Evolutionary conservation across 306 rosid genomes (phyloP), one percentile per base, ranked within the genome.

Genomic region (Psophocarpus tetragonolobus): DNA sequence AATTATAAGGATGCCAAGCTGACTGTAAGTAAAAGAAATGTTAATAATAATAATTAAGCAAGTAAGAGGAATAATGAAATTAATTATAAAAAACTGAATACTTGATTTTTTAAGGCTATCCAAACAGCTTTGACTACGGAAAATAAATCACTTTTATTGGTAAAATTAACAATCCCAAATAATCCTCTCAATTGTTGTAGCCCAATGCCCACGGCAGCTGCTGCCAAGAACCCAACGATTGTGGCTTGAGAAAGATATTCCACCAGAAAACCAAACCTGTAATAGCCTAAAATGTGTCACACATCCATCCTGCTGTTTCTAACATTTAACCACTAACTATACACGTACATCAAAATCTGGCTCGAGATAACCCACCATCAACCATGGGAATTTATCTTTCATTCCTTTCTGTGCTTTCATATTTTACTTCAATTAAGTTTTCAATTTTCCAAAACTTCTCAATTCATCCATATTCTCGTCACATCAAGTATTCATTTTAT

Each of bases 231-330:
- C 57, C 93, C 93, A 14, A 85, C 76, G 0, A 80, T 54, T 3
- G 90, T 82, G 6, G 93, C 91, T 67, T 85, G 85, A 23, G 93
- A 89, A 15, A 87, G 88, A 80, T 78, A 85, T 73, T 89, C 91
- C 44, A 87, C 87, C 2, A 84, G 82, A 72, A 78, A 87, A 10
- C 93, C 93, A 24, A 78, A 15, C 80, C 86, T 83, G 77, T 48
- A n/a, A n/a, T n/a, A n/a, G n/a, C n/a, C n/a, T n/a, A 24, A 50
- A 17, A 61, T 58, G 21, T 57, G 10, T 15, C 33, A 4, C 0
- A 57, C 1, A 56, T 17, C n/a, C n/a, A n/a, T n/a, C n/a, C n/a
- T n/a, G n/a, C n/a, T n/a, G n/a, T n/a, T n/a, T n/a, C n/a, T n/a
- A n/a, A 8, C 8, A 36, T 36, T 36, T 41, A 42, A 42, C 17